Percentiles rank a stretch among this genome's conserved stretches.
Conservation (phyloP, 139 green algal species). For the Haematococcus sp. region DNA sequence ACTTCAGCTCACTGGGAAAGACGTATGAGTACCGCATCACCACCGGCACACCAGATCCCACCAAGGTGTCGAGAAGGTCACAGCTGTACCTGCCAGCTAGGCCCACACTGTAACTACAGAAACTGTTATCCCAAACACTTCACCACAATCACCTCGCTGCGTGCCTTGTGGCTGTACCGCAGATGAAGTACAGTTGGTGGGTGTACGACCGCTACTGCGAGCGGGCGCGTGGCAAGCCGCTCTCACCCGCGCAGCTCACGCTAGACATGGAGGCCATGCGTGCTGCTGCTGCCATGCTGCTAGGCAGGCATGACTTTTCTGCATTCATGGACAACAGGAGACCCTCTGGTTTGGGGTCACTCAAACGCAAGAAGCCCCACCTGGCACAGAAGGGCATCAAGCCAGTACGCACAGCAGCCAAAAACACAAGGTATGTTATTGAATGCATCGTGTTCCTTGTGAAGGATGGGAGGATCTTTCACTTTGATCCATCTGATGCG, state of each 20-base stretch:
- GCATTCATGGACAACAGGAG: slow-evolving; percentile 43
- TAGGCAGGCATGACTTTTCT: slow-evolving; percentile 42
- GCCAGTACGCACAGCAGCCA: slow-evolving; percentile 34
- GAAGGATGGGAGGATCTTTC: neutral
- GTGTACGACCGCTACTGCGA: slow-evolving; percentile 45
- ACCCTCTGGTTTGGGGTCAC: slow-evolving; percentile 24
- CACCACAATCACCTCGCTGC: too few relatives aligned
- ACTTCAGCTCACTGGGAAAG: slow-evolving; percentile 39
- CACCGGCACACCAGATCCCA: slow-evolving; percentile 31
- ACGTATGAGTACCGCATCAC: slow-evolving; percentile 39
- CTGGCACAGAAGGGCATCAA: slow-evolving; percentile 37
- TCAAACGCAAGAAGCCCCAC: slow-evolving; percentile 49
- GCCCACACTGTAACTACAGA: too few relatives aligned
- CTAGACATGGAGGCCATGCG: slow-evolving; percentile 38
- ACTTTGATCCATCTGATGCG: neutral
- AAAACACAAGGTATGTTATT: slow-evolving; percentile 31
- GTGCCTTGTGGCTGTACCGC: too few relatives aligned
- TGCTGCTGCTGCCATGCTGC: slow-evolving; percentile 30
- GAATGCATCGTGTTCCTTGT: neutral
- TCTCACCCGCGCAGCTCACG: slow-evolving; percentile 19
- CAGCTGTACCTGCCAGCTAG: too few relatives aligned
- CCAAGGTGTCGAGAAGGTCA: slow-evolving; percentile 24
- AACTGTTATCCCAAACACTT: too few relatives aligned
- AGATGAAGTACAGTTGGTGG: slow-evolving; percentile 42
- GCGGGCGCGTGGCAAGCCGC: slow-evolving; percentile 37